Conservation (phyloP, 2,329 filamentous ascomycete genomes). For the Chaetomiaceae sp. region DNA sequence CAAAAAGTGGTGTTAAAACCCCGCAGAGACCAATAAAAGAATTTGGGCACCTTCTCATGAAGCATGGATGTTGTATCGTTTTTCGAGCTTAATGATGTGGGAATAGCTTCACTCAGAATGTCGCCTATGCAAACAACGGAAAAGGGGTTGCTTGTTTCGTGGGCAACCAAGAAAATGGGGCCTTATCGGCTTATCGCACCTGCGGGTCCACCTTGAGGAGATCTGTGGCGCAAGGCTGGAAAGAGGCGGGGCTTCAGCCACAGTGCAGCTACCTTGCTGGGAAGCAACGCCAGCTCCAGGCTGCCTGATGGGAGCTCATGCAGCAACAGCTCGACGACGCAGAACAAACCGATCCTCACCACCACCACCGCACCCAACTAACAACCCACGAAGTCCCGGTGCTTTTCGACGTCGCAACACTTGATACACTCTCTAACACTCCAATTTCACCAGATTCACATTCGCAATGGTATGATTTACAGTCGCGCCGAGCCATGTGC, state of each 20-base stretch:
- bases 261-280: slow-evolving; percentile 13
- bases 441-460: slow-evolving; percentile 6
- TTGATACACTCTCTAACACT: background rate
- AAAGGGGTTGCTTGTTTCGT: too few species aligned
- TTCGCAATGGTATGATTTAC: slow-evolving; percentile 21
- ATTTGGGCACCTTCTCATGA: too few species aligned
- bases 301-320: slow-evolving; percentile 36
- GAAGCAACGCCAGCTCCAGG: slow-evolving; percentile 39
- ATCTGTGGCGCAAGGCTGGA: slow-evolving; percentile 12
- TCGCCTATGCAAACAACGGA: background rate
- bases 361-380: slow-evolving; percentile 9
- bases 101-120: background rate
- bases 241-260: slow-evolving; percentile 16
- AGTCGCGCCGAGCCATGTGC: background rate
- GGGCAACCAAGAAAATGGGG: background rate
- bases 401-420: background rate
- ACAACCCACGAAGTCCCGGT: background rate
- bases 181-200: background rate
- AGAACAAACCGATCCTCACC: slow-evolving; percentile 4
- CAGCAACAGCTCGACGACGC: slow-evolving; percentile 16
- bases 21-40: too few species aligned
- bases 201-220: background rate
- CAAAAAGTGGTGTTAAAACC: too few species aligned
- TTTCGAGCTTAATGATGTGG: too few species aligned
- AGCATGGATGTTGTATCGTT: too few species aligned